Conservation (phyloP, 1,284 basidiomycete genomes). For the Ceratobasidium sp. region DNA sequence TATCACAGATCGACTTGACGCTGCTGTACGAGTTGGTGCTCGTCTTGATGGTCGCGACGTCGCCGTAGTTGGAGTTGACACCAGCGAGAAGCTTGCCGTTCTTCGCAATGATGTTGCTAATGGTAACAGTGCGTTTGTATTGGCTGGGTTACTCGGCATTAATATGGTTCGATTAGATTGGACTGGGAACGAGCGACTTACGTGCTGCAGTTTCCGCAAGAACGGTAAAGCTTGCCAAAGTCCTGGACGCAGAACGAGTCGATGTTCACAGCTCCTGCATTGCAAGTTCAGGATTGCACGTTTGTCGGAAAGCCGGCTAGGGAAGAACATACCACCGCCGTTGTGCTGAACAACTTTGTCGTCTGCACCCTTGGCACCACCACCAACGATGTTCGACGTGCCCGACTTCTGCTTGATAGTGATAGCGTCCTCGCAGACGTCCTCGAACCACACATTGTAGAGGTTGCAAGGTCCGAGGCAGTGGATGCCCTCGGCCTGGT, state of each 20-base stretch:
- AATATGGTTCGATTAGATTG: not conserved
- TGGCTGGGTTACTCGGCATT: not conserved
- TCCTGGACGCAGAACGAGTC: conserved; percentile 27
- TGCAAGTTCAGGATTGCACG: not conserved
- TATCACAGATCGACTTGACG: conserved; percentile 44
- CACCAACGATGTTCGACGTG: conserved; percentile 45
- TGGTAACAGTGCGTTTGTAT: too few relatives aligned
- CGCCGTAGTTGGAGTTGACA: too few relatives aligned
- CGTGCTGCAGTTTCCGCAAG: conserved; percentile 47
- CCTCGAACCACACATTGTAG: conserved; percentile 59
- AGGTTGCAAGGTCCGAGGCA: too few relatives aligned
- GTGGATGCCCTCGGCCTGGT: conserved; percentile 60
- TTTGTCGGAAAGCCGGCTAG: not conserved
- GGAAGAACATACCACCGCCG: conserved; percentile 38
- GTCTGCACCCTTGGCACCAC: conserved; percentile 44
- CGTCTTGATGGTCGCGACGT: conserved; percentile 45
- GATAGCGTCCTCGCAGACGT: conserved; percentile 61
- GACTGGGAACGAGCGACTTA: not conserved
- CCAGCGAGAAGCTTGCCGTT: too few relatives aligned
- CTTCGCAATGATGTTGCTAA: too few relatives aligned
- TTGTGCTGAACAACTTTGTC: conserved; percentile 47
- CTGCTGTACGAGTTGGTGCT: conserved; percentile 35
- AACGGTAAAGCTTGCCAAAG: conserved; percentile 17
- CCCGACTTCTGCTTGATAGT: conserved; percentile 47
- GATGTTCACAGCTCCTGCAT: conserved; percentile 23